Base-by-base conservation (phyloP, 2,329 filamentous ascomycete genomes). In the Xylaria arbuscula region DNA sequence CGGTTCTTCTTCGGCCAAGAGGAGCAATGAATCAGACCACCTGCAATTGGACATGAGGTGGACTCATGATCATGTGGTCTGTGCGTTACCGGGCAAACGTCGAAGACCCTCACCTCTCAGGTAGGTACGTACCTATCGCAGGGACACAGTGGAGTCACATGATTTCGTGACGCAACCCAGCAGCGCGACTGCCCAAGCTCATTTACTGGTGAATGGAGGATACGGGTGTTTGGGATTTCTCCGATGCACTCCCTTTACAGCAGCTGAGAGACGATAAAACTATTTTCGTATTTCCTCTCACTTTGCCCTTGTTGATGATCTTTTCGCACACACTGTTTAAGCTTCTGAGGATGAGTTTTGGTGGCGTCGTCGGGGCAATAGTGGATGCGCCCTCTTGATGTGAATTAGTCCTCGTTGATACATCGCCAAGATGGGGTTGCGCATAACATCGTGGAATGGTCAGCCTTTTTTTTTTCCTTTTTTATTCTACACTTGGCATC, bases 401-500 rank as follows among this genome's bases (percentile, higher is more conserved):
- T 55, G 13, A 59, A 9, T n/a, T 45, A 57, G 36, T 57, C 19
- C 13, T 28, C 48, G 3, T 34, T 13, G 2, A 66, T n/a, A 57
- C 17, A 45, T 22, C 22, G 42, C 19, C 68, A 85, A 75, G 22
- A 94, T 94, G 92, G 87, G 85, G 17, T 83, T 97, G 72, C 90
- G 93, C 69, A 93, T 97, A 74, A 96, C 93, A 2, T 93, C 92
- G 15, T 95, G 92, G 92, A 95, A 95, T 81, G 92, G 92, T 93
- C 80, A 77, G 86, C 28, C 17, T 51, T 19, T 47, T 24, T 61
- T 5, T 32, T 24, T 24, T 65, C 38, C 11, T 3, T 28, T 28
- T 28, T 28, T 5, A 28, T 28, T 28, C 5, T 28, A 28, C 28
- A 5, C 28, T 57, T 32, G 50, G 15, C 2, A 40, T 32, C 22